Evolutionary conservation across 2,329 filamentous ascomycete genomes (phyloP).

Genomic region (Aspergillus terreus): DNA sequence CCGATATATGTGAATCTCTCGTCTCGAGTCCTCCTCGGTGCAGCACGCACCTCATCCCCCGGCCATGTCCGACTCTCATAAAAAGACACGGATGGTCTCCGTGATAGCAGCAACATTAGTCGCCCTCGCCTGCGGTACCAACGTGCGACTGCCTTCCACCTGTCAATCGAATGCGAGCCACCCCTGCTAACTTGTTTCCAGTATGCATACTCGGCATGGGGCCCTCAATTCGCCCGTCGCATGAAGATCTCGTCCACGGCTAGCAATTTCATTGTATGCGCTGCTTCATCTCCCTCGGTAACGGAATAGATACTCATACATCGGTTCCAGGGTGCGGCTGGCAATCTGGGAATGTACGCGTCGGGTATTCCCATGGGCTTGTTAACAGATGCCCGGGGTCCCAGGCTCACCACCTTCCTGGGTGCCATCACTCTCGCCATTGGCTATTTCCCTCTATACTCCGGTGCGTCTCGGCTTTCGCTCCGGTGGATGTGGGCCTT

Average conservation of each 20-base stretch:
- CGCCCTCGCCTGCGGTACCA: conserved; percentile 86
- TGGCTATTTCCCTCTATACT: conserved; percentile 83
- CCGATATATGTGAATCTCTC: conserved; percentile 2
- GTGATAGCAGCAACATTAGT: conserved; percentile 82
- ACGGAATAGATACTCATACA: conserved; percentile 20
- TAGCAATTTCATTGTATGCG: conserved; percentile 80
- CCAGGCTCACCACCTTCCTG: conserved; percentile 70
- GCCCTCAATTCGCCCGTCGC: conserved; percentile 85
- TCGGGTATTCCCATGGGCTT: conserved; percentile 85
- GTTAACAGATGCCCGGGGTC: conserved; percentile 77
- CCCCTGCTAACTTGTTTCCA: conserved; percentile 36
- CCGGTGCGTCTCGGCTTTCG: conserved; percentile 34
- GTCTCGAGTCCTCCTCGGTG: background rate
- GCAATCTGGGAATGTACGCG: conserved; percentile 81
- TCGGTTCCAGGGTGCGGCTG: conserved; percentile 47
- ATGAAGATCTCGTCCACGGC: conserved; percentile 87
- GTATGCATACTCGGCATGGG: conserved; percentile 99
- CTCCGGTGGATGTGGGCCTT: background rate
- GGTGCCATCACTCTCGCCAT: conserved; percentile 68
- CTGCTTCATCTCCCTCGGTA: conserved; percentile 10
- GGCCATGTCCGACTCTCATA: conserved; percentile 27
- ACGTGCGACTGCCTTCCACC: conserved; percentile 52
- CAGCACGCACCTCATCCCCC: conserved; percentile 3
- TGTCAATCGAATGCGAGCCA: background rate
- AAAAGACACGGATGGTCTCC: conserved; percentile 67